These are phyloP conservation scores for Claviceps pusilla DNA, from an alignment of 2,329 filamentous ascomycete genomes.

Conservation along the genomic window DNA sequence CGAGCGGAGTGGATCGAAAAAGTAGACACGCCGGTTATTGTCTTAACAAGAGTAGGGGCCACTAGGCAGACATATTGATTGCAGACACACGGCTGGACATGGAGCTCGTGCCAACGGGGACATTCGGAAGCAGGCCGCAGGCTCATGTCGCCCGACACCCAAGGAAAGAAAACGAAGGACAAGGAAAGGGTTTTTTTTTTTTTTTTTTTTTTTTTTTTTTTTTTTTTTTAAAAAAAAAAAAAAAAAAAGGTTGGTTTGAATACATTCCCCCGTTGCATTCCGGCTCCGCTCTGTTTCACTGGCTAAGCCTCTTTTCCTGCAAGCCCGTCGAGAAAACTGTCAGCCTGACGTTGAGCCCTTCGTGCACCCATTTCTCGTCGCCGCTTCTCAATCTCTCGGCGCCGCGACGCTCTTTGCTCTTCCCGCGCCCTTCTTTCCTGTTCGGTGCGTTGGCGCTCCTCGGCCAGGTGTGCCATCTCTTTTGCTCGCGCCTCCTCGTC, in stretches of 20 bases:
- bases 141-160: background rate
- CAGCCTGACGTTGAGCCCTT: slow-evolving; percentile 52
- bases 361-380: slow-evolving; percentile 45
- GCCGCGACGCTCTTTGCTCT: slow-evolving; percentile 42
- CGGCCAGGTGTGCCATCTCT: slow-evolving; percentile 64
- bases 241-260: background rate
- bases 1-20: background rate
- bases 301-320: slow-evolving; percentile 4
- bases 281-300: background rate
- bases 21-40: background rate
- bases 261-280: background rate
- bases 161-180: too few relatives aligned
- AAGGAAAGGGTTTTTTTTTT: too few relatives aligned
- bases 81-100: background rate
- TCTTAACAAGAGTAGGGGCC: background rate
- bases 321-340: slow-evolving; percentile 54
- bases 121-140: background rate
- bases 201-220: too few relatives aligned
- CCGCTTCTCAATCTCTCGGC: slow-evolving; percentile 48
- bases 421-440: slow-evolving; percentile 39
- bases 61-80: background rate
- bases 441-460: slow-evolving; percentile 55
- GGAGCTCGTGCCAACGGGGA: background rate
- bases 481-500: slow-evolving; percentile 48
- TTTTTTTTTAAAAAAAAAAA: too few relatives aligned